Conservation (phyloP, 2,329 filamentous ascomycete species). For the Fusarium sp. region DNA sequence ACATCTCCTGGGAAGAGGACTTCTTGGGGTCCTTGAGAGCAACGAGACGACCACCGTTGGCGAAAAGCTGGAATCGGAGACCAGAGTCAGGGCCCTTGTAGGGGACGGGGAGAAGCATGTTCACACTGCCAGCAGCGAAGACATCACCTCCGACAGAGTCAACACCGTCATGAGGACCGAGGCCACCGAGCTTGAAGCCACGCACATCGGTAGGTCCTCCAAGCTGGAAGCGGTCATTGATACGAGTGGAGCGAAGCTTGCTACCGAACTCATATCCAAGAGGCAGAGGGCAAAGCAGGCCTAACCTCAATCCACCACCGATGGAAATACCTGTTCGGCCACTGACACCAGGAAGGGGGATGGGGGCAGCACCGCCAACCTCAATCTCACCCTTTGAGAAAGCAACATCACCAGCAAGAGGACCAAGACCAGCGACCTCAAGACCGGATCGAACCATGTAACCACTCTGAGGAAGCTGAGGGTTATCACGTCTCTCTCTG, state of each 20-base stretch:
- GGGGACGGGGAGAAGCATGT: slow-evolving; percentile 86
- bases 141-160: slow-evolving; percentile 93
- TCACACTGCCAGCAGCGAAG: slow-evolving; percentile 89
- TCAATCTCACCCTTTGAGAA: slow-evolving; percentile 95
- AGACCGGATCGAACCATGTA: slow-evolving; percentile 82
- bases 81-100: slow-evolving; percentile 84
- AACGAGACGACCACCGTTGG: slow-evolving; percentile 88
- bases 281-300: slow-evolving; percentile 84
- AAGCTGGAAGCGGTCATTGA: slow-evolving; percentile 95
- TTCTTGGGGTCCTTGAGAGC: slow-evolving; percentile 73
- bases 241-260: slow-evolving; percentile 74
- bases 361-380: slow-evolving; percentile 77
- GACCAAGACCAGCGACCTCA: slow-evolving; percentile 89
- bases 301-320: slow-evolving; percentile 82
- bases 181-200: slow-evolving; percentile 88
- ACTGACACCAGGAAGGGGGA: slow-evolving; percentile 75
- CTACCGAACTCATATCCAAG: slow-evolving; percentile 65
- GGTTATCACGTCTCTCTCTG: slow-evolving; percentile 83
- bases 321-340: slow-evolving; percentile 83
- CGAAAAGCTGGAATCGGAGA: slow-evolving; percentile 87
- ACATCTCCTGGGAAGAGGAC: slow-evolving; percentile 54
- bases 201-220: slow-evolving; percentile 95
- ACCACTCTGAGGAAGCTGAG: slow-evolving; percentile 83
- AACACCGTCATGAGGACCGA: slow-evolving; percentile 86
- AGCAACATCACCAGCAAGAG: slow-evolving; percentile 87